Conservation (phyloP, 176 grass and related monocot species). For the Oryza meridionalis region DNA sequence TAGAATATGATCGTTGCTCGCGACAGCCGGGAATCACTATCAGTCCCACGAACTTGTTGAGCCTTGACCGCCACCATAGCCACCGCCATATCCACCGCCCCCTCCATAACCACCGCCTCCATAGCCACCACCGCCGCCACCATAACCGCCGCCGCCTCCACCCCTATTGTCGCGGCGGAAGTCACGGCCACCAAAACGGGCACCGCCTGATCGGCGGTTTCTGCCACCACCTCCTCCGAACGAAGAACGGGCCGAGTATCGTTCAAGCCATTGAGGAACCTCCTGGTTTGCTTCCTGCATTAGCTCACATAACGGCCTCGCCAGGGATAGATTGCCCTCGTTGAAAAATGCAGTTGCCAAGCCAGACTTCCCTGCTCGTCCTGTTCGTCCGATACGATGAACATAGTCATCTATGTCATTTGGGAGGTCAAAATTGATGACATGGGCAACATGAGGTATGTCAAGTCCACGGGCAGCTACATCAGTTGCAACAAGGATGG, state of each 20-base stretch:
- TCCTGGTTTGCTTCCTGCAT: slow-evolving; percentile 90
- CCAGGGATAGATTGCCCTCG: slow-evolving; percentile 58
- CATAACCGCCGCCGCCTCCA: slow-evolving; percentile 47
- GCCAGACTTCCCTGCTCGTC: slow-evolving; percentile 69
- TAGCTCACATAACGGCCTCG: slow-evolving; percentile 60
- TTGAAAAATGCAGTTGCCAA: slow-evolving; percentile 90
- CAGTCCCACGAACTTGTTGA: slow-evolving; percentile 81
- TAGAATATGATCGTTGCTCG: slow-evolving; percentile 34
- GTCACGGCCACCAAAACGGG: slow-evolving; percentile 76
- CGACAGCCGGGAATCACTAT: slow-evolving; percentile 4
- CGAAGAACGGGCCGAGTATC: slow-evolving; percentile 55
- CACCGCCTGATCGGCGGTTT: slow-evolving; percentile 66
- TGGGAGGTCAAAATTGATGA: slow-evolving; percentile 93
- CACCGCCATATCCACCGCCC: not conserved
- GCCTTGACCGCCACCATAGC: slow-evolving; percentile 50
- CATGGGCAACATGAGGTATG: slow-evolving; percentile 88
- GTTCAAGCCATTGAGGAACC: slow-evolving; percentile 74
- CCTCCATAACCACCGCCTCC: slow-evolving; percentile 20
- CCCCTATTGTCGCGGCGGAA: slow-evolving; percentile 65
- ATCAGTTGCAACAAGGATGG: slow-evolving; percentile 89
- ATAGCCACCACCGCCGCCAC: slow-evolving; percentile 22
- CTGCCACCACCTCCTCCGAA: slow-evolving; percentile 72
- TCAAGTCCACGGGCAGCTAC: slow-evolving; percentile 92
- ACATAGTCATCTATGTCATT: slow-evolving; percentile 92
- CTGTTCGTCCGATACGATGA: slow-evolving; percentile 86